Percentiles rank a stretch among this genome's conserved stretches.
Evolutionary conservation across 805 yeast species (phyloP).

Genomic region (Candida coquimbonensis): DNA sequence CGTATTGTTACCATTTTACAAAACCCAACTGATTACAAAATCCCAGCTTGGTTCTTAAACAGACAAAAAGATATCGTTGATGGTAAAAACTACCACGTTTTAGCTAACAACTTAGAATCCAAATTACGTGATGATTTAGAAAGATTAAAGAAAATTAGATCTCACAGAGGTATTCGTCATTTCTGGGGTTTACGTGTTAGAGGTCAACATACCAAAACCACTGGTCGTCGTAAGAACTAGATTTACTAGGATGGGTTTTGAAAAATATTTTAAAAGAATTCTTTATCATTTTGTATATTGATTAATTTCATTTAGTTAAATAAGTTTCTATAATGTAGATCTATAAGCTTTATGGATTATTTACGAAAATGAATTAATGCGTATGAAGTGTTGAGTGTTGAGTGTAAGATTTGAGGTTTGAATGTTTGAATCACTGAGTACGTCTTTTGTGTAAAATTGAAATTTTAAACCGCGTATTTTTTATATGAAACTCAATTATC

Average conservation of each 20-base stretch:
- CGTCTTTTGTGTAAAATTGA: no score
- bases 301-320: constrained; percentile 2
- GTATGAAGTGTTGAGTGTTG: no score
- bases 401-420: no score
- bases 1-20: constrained; percentile 99
- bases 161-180: constrained; percentile 99
- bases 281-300: constrained; percentile 4
- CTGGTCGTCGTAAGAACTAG: constrained; percentile 73
- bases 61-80: constrained; percentile 98
- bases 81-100: constrained; percentile 98
- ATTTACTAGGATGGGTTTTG: constrained; percentile 1
- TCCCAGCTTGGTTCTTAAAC: constrained; percentile 99
- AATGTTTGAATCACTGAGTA: no score
- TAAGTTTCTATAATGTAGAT: background rate
- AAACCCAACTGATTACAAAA: constrained; percentile 98
- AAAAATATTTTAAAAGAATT: constrained; percentile 1
- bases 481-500: no score
- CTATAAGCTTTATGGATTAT: no score
- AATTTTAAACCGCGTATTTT: no score
- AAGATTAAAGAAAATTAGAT: constrained; percentile 99
- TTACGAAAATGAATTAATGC: no score
- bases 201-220: constrained; percentile 99
- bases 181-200: constrained; percentile 99
- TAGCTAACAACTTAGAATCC: constrained; percentile 98
- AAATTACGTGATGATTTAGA: constrained; percentile 99